Conservation (phyloP, 192 early-diverging fungal species). For the Umbelopsis isabellina region DNA sequence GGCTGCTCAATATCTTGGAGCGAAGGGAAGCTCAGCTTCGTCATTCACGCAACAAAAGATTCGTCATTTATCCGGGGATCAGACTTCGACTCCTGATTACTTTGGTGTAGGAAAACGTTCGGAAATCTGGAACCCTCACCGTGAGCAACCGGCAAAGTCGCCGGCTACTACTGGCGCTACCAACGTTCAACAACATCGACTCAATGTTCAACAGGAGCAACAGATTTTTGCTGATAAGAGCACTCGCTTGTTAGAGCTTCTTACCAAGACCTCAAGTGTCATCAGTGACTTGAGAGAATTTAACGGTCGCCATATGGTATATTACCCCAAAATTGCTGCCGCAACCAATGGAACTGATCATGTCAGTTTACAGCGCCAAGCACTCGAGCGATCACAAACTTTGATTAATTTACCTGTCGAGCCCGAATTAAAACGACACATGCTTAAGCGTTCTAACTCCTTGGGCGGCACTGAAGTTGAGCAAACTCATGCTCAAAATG, state of each 20-base stretch:
- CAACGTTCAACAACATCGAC: slow-evolving; percentile 31
- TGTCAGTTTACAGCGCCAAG: slow-evolving; percentile 1
- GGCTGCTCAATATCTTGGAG: slow-evolving; percentile 24
- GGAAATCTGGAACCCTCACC: slow-evolving; percentile 18
- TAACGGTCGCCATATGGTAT: slow-evolving; percentile 67
- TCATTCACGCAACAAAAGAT: slow-evolving; percentile 10
- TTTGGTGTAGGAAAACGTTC: slow-evolving; percentile 18
- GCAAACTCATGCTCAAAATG: neutral
- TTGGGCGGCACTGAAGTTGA: slow-evolving; percentile 16
- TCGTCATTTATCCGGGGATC: slow-evolving; percentile 3
- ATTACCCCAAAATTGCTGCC: slow-evolving; percentile 52
- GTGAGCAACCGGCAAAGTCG: neutral
- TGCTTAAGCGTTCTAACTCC: slow-evolving; percentile 10
- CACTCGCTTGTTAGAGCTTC: slow-evolving; percentile 67
- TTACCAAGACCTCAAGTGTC: slow-evolving; percentile 63
- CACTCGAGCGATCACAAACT: slow-evolving; percentile 24
- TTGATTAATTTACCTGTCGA: neutral
- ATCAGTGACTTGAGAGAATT: slow-evolving; percentile 72
- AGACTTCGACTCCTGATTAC: neutral
- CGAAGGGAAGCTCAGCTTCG: slow-evolving; percentile 11
- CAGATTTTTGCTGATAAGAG: slow-evolving; percentile 78
- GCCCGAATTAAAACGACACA: neutral
- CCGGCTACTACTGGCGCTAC: slow-evolving; percentile 14
- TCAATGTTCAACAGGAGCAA: slow-evolving; percentile 57
- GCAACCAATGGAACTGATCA: slow-evolving; percentile 5